Evolutionary conservation across 139 green algal species (phyloP).

Genomic region (Coelastrella sp.): DNA sequence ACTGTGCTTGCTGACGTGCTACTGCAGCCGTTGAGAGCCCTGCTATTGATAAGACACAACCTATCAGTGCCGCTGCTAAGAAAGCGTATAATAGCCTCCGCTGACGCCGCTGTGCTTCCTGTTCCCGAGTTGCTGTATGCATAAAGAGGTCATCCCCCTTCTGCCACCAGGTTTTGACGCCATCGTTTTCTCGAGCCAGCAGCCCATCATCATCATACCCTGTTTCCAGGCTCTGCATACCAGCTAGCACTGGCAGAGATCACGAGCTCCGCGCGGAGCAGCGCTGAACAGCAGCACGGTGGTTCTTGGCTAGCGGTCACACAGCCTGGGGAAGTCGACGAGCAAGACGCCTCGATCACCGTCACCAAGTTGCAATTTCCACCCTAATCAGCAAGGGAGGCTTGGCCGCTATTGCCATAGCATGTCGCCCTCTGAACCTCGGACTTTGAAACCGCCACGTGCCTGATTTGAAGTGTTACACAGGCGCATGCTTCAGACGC

Average conservation of each 20-base stretch:
- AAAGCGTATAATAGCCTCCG: neutral
- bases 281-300: too few species aligned
- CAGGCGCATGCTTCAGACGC: too few species aligned
- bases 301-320: too few species aligned
- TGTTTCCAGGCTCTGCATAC: neutral
- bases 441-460: too few species aligned
- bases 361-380: too few species aligned
- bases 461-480: too few species aligned
- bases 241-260: neutral
- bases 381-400: too few species aligned
- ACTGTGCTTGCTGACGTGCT: neutral
- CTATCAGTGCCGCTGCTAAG: neutral
- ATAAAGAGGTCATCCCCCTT: neutral
- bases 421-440: too few species aligned
- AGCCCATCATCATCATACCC: neutral
- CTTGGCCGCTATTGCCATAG: too few species aligned
- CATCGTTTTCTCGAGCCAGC: neutral
- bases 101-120: neutral
- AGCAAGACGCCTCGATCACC: too few species aligned
- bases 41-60: neutral
- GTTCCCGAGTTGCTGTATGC: neutral
- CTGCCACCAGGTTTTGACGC: neutral
- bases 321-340: too few species aligned
- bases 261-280: too few species aligned
- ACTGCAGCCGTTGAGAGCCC: neutral